Conservation (phyloP, 2,329 filamentous ascomycete genomes). For the Colletotrichum lentis region DNA sequence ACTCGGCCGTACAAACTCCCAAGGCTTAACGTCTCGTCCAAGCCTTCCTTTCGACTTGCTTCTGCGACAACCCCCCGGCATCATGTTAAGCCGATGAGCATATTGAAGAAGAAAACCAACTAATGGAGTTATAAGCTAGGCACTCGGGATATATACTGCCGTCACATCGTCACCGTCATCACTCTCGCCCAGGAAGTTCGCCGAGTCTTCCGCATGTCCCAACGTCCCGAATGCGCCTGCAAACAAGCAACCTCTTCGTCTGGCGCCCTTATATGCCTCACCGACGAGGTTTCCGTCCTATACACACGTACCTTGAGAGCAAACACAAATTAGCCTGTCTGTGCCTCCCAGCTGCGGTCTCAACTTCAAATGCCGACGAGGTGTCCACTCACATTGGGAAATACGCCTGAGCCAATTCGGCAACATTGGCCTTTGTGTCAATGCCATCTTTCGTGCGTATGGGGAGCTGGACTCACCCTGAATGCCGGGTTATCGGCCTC, state of each 20-base stretch:
- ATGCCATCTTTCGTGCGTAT: background rate
- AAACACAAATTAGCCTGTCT: background rate
- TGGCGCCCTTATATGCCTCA: background rate
- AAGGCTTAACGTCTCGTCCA: background rate
- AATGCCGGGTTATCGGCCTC: conserved; percentile 63
- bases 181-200: background rate
- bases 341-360: background rate
- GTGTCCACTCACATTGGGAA: conserved; percentile 65
- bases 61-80: too few species aligned
- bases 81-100: too few species aligned
- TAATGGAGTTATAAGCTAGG: conserved; percentile 14
- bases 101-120: background rate
- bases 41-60: background rate
- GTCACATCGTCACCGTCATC: conserved; percentile 19
- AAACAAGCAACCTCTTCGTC: conserved; percentile 7
- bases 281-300: conserved; percentile 63
- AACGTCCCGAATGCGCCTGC: conserved; percentile 6
- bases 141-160: conserved; percentile 26
- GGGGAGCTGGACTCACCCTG: conserved; percentile 56
- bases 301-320: conserved; percentile 65
- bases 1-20: too few species aligned
- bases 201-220: background rate
- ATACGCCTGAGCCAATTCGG: conserved; percentile 57
- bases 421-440: conserved; percentile 16
- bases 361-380: background rate